phyloP scores from a whole-genome alignment of 1,284 basidiomycete genomes.

The Pyrrhoderma lamaoense region DNA sequence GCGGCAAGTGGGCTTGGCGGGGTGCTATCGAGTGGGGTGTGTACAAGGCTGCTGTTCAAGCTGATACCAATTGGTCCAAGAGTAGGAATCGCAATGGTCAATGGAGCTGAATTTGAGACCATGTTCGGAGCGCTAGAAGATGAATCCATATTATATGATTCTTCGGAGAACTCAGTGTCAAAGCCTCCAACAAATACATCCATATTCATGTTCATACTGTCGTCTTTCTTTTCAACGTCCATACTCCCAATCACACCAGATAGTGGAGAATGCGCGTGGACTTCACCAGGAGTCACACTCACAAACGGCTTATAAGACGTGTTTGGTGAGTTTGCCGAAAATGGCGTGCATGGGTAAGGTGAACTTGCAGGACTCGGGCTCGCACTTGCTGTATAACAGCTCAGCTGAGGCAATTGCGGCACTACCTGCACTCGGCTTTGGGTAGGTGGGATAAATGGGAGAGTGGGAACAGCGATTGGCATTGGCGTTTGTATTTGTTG shows the following conservation, averaged over 20 bases:
- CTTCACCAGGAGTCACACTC: neutral
- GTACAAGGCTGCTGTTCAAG: neutral
- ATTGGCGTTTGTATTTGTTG: neutral
- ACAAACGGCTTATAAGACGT: neutral
- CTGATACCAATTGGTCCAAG: too few species aligned
- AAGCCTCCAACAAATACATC: constrained; percentile 15
- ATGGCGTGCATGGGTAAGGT: constrained; percentile 8
- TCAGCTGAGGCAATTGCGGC: neutral
- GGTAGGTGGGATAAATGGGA: constrained; percentile 7
- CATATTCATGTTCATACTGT: constrained; percentile 1
- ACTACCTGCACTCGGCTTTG: too few species aligned
- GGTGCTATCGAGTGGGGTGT: constrained; percentile 3
- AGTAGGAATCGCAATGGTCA: too few species aligned
- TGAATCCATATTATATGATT: constrained; percentile 3
- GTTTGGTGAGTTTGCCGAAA: constrained; percentile 3
- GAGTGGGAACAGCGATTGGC: neutral
- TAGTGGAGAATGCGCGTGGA: neutral
- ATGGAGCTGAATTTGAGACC: neutral
- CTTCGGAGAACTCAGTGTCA: too few species aligned
- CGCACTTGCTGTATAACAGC: neutral
- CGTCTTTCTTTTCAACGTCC: neutral
- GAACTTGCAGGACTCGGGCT: constrained; percentile 1
- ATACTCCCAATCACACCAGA: neutral
- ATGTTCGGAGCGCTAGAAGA: neutral
- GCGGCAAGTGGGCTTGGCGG: constrained; percentile 6